Conservation (phyloP, 192 early-diverging fungal genomes). For the Podochytrium sp. region DNA sequence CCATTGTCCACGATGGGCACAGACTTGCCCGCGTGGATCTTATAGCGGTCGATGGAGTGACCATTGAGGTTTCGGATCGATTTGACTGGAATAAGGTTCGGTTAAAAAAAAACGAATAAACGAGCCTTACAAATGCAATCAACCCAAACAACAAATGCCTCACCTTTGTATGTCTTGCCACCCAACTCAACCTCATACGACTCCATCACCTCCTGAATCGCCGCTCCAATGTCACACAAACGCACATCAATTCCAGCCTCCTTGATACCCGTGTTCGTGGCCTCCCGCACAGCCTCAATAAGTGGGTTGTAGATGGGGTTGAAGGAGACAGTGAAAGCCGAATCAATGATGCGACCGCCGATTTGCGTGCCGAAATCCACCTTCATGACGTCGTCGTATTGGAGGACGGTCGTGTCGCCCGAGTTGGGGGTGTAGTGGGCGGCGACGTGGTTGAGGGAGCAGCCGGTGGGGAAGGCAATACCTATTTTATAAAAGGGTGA, state of each 20-base stretch:
- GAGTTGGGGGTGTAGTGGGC: conserved; percentile 98
- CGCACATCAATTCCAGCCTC: conserved; percentile 98
- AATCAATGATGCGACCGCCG: conserved; percentile 91
- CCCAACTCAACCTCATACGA: conserved; percentile 95
- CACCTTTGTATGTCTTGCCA: conserved; percentile 86
- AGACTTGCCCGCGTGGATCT: conserved; percentile 92
- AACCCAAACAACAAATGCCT: not conserved
- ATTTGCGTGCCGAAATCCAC: conserved; percentile 96
- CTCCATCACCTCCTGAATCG: conserved; percentile 97
- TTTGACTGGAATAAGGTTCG: conserved; percentile 61
- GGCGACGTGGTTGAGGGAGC: conserved; percentile 91
- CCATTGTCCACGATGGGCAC: conserved; percentile 91
- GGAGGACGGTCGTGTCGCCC: conserved; percentile 89
- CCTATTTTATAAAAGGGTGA: conserved; percentile 38
- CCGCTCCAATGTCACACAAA: conserved; percentile 91
- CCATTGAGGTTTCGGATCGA: conserved; percentile 96
- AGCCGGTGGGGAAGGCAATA: conserved; percentile 95
- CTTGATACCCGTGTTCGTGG: conserved; percentile 92
- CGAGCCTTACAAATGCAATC: not conserved
- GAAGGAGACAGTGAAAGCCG: conserved; percentile 91
- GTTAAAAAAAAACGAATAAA: conserved; percentile 1
- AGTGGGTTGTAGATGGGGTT: conserved; percentile 88
- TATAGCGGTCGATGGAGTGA: conserved; percentile 90
- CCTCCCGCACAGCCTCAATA: conserved; percentile 87
- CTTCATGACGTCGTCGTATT: conserved; percentile 93